Base-by-base conservation (phyloP, 352 stramenopile genomes). In the Globisporangium mamillatum region DNA sequence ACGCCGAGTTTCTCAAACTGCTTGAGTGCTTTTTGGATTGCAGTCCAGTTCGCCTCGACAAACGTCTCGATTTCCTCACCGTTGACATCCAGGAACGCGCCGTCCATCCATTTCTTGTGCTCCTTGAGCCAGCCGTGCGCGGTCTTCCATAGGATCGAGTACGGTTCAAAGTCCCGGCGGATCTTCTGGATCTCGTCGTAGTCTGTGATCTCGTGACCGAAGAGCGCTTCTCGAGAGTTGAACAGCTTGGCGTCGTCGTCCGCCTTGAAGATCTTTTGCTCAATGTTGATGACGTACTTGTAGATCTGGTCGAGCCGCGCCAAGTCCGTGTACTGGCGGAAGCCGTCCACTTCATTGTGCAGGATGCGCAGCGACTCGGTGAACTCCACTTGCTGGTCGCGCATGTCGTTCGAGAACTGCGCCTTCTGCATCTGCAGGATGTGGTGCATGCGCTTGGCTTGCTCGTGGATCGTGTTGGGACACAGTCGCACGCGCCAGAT, bases 91-190 rank as follows among this genome's bases (percentile, higher is more conserved):
- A 97, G 62, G 67, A 98, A 98, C 1, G 90, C 81, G 41, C 82
- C 87, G 18, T 95, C 85, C 79, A 97, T 97, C 93, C 95, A 98
- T 67, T 91, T 94, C 66, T 96, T 92, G 66, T 98, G 89, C 63
- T 94, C 87, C 63, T 92, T 80, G n/a, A 96, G 71, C 94, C 94
- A 98, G 34, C 86, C 86, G 63, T 96, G 91, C 4, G 88, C 84
- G 1, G 86, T 97, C 70, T 97, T 95, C 95, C 95, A 98, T 3
- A 98, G 73, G 50, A 95, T 84, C n/a, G 90, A 95, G 70, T 98
- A 98, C 7, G 95, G 93, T 60, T 98, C 94, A 71, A 98, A 98
- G 38, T 93, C 80, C 32, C 97, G 94, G 0, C 82, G 77, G 55
- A 98, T 93, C 54, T 95, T 92, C 50, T 89, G 78, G 24, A 98